Evolutionary conservation across 768 basidiomycete species (phyloP).

Genomic region (Flagelloscypha sp.): DNA sequence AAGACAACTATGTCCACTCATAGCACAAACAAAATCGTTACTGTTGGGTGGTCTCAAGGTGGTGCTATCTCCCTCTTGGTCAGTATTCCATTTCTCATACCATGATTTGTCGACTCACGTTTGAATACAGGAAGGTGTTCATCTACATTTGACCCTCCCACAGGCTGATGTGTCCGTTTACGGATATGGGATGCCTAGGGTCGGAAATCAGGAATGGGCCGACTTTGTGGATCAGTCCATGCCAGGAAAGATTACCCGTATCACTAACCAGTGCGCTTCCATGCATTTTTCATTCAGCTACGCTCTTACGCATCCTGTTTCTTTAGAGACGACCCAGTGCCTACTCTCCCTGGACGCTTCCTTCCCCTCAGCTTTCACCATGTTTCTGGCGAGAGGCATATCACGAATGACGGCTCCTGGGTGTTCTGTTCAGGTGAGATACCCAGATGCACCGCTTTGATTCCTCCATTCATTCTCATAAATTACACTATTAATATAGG

Average conservation of each 20-base stretch:
- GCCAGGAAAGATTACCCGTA: slow-evolving; percentile 32
- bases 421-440: slow-evolving; percentile 6
- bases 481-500: slow-evolving; percentile 1
- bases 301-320: background rate
- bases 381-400: slow-evolving; percentile 6
- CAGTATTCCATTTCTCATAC: slow-evolving; percentile 20
- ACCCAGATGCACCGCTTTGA: slow-evolving; percentile 2
- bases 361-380: slow-evolving; percentile 5
- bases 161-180: slow-evolving; percentile 25
- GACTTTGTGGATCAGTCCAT: slow-evolving; percentile 41
- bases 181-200: slow-evolving; percentile 38
- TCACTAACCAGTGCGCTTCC: slow-evolving; percentile 41
- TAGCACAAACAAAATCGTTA: slow-evolving; percentile 17
- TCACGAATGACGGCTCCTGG: slow-evolving; percentile 4
- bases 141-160: slow-evolving; percentile 43
- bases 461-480: background rate
- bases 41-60: no score
- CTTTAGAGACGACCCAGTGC: slow-evolving; percentile 30
- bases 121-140: slow-evolving; percentile 32
- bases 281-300: slow-evolving; percentile 8
- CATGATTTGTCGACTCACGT: slow-evolving; percentile 11
- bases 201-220: slow-evolving; percentile 52
- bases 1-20: slow-evolving; percentile 23
- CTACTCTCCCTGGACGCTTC: slow-evolving; percentile 32
- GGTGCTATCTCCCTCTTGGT: no score